Conservation (phyloP, 108 stramenopile species). For the Nannochloropsis oceanica region DNA sequence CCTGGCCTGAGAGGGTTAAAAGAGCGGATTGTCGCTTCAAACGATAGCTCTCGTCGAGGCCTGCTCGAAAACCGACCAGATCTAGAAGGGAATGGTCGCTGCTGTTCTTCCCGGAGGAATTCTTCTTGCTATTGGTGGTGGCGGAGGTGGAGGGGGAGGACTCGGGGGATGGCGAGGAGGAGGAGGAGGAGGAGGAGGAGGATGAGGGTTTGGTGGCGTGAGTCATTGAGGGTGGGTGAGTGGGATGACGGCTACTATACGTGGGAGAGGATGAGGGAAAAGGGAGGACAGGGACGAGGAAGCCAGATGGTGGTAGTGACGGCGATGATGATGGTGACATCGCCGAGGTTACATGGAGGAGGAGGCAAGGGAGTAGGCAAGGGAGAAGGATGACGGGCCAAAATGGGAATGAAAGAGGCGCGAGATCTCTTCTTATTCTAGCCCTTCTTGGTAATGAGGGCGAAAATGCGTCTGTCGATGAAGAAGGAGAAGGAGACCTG, state of each 20-base stretch:
- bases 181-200: background rate
- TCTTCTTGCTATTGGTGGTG: background rate
- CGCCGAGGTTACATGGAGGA: background rate
- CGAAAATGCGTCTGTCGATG: background rate
- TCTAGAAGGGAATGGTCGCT: background rate
- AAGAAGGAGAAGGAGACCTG: background rate
- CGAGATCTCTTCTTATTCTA: background rate
- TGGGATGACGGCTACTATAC: background rate
- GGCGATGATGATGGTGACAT: background rate
- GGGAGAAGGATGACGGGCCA: background rate
- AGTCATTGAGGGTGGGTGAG: background rate
- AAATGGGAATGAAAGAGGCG: background rate
- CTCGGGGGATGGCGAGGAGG: background rate
- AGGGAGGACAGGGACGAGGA: background rate
- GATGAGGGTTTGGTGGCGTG: background rate
- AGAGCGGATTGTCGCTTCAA: background rate
- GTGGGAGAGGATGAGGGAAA: background rate
- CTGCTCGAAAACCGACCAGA: background rate
- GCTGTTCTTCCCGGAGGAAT: background rate
- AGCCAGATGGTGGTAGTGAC: background rate
- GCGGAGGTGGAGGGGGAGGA: background rate
- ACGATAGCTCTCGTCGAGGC: background rate
- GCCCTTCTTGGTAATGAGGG: background rate
- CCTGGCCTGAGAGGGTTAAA: background rate
- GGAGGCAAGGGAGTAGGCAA: background rate